phyloP scores from a whole-genome alignment of 108 stramenopile genomes.

The Cyclostephanos tholiformis region DNA sequence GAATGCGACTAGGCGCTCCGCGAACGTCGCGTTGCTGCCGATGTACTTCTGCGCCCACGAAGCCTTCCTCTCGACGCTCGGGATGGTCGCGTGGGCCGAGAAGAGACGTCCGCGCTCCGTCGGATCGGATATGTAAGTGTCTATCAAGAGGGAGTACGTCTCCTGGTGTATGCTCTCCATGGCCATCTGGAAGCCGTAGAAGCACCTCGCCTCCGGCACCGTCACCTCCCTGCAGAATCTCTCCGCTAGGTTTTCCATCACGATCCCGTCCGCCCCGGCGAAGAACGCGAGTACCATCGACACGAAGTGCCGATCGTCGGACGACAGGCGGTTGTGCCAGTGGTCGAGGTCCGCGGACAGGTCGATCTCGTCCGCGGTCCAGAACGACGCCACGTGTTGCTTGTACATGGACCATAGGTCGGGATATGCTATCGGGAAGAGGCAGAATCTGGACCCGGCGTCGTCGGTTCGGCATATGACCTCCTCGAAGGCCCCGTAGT shows the following conservation, averaged over 20 bases:
- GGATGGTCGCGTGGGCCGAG: conserved; percentile 73
- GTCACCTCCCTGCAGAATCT: conserved; percentile 87
- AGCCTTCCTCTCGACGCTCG: conserved; percentile 85
- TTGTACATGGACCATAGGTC: conserved; percentile 98
- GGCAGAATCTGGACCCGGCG: conserved; percentile 80
- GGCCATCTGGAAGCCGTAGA: conserved; percentile 94
- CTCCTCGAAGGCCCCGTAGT: conserved; percentile 36
- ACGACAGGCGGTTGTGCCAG: conserved; percentile 87
- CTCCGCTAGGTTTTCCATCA: conserved; percentile 86
- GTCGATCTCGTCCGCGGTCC: conserved; percentile 98
- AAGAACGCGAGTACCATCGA: conserved; percentile 87
- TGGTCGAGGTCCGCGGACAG: conserved; percentile 88
- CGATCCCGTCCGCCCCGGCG: conserved; percentile 91
- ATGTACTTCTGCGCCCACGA: conserved; percentile 85
- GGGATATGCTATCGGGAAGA: conserved; percentile 89
- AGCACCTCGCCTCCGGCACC: conserved; percentile 87
- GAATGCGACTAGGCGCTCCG: conserved; percentile 90
- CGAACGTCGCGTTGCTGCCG: conserved; percentile 72
- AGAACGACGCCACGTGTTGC: conserved; percentile 95
- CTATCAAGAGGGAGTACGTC: conserved; percentile 87
- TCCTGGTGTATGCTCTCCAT: conserved; percentile 94
- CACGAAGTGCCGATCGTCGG: conserved; percentile 87
- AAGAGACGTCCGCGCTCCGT: conserved; percentile 72
- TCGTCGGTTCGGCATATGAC: conserved; percentile 77
- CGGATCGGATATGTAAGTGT: conserved; percentile 84